Evolutionary conservation across 2,329 filamentous ascomycete species (phyloP), one percentile per base, ranked within the genome.

Genomic region (Phialophora macrospora): DNA sequence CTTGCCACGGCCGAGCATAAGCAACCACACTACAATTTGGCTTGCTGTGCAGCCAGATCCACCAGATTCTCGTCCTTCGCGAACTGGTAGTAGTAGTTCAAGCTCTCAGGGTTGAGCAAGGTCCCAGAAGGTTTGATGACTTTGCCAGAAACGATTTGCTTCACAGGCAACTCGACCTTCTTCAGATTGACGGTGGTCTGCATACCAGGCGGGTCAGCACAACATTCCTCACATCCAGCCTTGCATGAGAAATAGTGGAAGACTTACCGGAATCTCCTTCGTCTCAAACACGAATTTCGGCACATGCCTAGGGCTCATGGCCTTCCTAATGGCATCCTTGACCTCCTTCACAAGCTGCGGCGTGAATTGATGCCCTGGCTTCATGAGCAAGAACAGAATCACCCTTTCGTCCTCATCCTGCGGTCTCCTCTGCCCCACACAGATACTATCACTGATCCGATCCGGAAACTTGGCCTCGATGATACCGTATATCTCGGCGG

Each of bases 401-500:
- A 88, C 85, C 0, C 78, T 82, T 73, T 88, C 86, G 70, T 88
- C 86, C 4, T 71, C 70, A 70, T 88, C 86, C 9, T 78, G 72
- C 1, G 87, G 86, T 30, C 92, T 78, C 22, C 91, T 80, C 77
- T 94, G 91, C 0, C 92, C 92, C 0, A 95, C 90, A 63, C 91
- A 94, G 30, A 95, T 82, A n/a, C 87, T 88, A 73, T 95, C 92
- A 3, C 82, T 81, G 3, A 95, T 79, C 57, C 83, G 79, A 17
- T 84, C 81, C 0, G 85, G 79, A 68, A 94, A 93, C 62, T 84
- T 73, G 59, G 73, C 72, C 41, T 77, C 76, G 30, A 98, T 80
- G n/a, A 97, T 84, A 75, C 97, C 97, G 79, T 98, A 98, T 22
- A 99, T 97, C 81, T 99, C 95, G 0, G 94, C 93, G 34, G 89